Evolutionary conservation across 164 flowering plant species (phyloP).

Genomic region (Nymphaea colorata): DNA sequence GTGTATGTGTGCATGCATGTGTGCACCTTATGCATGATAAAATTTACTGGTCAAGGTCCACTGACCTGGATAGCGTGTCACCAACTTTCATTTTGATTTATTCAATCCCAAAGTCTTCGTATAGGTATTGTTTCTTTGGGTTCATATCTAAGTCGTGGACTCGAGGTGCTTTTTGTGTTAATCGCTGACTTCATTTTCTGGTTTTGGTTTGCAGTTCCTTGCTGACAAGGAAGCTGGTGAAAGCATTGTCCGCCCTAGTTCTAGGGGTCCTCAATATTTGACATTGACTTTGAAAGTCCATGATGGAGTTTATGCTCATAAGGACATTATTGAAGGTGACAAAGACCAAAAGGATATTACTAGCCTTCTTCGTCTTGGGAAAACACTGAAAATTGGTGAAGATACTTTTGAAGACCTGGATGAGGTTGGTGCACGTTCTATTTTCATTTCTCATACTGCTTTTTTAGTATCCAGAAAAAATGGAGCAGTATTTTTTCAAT

Average conservation of each 20-base stretch:
- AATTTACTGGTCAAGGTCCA: too few species aligned
- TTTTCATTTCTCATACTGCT: not conserved
- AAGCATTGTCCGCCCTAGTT: slow-evolving; percentile 87
- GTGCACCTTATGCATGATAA: too few species aligned
- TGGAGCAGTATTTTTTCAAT: too few species aligned
- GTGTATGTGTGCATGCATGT: too few species aligned
- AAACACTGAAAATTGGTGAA: slow-evolving; percentile 85
- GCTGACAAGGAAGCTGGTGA: slow-evolving; percentile 89
- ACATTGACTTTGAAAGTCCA: slow-evolving; percentile 80
- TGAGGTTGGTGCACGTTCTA: slow-evolving; percentile 31
- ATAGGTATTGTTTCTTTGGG: too few species aligned
- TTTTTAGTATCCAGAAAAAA: too few species aligned
- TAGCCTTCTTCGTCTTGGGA: slow-evolving; percentile 88
- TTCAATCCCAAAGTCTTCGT: too few species aligned
- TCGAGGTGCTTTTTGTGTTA: too few species aligned
- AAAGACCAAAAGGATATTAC: slow-evolving; percentile 90
- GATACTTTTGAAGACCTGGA: slow-evolving; percentile 95
- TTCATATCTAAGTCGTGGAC: too few species aligned
- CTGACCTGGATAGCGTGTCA: too few species aligned
- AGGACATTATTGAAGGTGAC: slow-evolving; percentile 82
- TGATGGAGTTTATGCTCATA: slow-evolving; percentile 93
- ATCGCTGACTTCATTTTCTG: too few species aligned
- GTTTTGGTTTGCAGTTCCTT: slow-evolving; percentile 36
- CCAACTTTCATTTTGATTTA: too few species aligned
- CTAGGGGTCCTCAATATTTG: slow-evolving; percentile 73